Percentiles rank a stretch among this genome's conserved stretches.
Evolutionary conservation across 371 early-diverging fungal genomes (phyloP).

Genomic region (Funneliformis caledonium): DNA sequence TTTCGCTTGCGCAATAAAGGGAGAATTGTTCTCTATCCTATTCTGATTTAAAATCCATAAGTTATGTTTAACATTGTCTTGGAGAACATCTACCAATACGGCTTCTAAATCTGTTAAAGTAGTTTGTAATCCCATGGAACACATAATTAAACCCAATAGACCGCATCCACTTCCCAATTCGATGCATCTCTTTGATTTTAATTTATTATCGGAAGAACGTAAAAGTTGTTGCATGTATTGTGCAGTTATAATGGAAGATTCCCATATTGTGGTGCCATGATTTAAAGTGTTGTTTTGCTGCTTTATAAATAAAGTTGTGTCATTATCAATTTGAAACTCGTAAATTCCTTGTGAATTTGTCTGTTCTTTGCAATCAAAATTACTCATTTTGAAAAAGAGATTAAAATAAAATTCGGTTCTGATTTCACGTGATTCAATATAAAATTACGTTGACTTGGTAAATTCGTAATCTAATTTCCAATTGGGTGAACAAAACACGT

Average conservation of each 20-base stretch:
- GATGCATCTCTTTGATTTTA: not conserved
- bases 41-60: not conserved
- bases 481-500: no score
- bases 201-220: not conserved
- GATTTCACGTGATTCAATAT: no score
- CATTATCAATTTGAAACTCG: not conserved
- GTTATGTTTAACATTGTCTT: not conserved
- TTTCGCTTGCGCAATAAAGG: not conserved
- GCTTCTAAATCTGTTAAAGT: slow-evolving; percentile 1
- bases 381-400: no score
- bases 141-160: slow-evolving; percentile 9
- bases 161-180: slow-evolving; percentile 11
- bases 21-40: not conserved
- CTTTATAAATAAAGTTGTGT: not conserved
- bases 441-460: no score
- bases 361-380: not conserved
- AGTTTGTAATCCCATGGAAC: slow-evolving; percentile 5
- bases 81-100: not conserved
- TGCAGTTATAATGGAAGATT: not conserved
- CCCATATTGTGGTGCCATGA: slow-evolving; percentile 12
- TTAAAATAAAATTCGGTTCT: no score
- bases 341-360: not conserved
- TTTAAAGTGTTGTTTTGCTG: slow-evolving; percentile 1
- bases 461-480: no score
- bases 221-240: not conserved